These are phyloP conservation scores for Bipolaris oryzae DNA, from an alignment of 2,329 filamentous ascomycete genomes.

Conservation along the genomic window DNA sequence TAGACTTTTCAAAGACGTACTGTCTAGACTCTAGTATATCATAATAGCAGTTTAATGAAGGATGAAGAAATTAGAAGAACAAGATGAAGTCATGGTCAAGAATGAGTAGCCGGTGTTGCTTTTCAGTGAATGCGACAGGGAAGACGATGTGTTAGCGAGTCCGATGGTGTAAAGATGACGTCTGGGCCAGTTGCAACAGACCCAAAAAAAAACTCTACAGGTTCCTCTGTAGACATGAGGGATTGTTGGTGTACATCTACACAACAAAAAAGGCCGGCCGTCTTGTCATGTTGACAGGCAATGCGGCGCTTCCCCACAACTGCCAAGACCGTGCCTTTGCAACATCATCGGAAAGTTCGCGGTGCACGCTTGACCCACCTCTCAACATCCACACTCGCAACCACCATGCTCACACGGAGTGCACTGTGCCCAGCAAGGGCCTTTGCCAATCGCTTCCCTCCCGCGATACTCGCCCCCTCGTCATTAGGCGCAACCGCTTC, in stretches of 20 bases:
- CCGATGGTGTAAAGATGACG: conserved; percentile 8
- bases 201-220: not conserved
- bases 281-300: not conserved
- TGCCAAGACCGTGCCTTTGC: conserved; percentile 11
- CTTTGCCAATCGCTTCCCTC: conserved; percentile 37
- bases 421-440: conserved; percentile 40
- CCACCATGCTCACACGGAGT: conserved; percentile 41
- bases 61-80: not conserved
- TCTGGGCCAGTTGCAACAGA: not conserved
- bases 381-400: not conserved
- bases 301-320: conserved; percentile 6
- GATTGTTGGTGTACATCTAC: not conserved
- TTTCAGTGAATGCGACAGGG: not conserved
- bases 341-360: conserved; percentile 12
- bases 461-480: conserved; percentile 33
- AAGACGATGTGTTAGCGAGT: conserved; percentile 9
- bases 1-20: not conserved
- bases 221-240: not conserved
- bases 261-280: not conserved
- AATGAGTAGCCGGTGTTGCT: no score
- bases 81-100: not conserved
- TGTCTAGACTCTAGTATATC: not conserved
- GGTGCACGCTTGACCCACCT: conserved; percentile 10
- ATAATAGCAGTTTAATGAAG: not conserved
- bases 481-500: conserved; percentile 26